A percentile compares a stretch with the other conserved stretches of the same genome.
Conservation (phyloP, 305 asterid species). For the Plantago lanceolata region DNA sequence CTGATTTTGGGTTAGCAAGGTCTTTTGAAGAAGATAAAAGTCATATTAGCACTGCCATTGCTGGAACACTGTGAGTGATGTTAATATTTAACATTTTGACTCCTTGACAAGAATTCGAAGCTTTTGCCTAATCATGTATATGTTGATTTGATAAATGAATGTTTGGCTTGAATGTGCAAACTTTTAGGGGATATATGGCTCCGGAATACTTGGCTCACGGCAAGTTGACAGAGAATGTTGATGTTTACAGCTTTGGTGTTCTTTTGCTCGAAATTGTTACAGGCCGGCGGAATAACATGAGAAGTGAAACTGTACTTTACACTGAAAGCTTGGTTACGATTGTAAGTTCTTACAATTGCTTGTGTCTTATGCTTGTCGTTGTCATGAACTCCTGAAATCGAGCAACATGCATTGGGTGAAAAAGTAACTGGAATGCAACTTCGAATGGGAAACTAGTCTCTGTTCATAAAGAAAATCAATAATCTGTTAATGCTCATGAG, state of each 20-base stretch:
- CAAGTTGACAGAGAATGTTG: conserved; percentile 69
- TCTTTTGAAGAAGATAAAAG: conserved; percentile 74
- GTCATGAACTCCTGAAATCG: background rate
- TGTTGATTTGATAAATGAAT: background rate
- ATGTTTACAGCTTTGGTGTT: conserved; percentile 83
- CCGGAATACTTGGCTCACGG: conserved; percentile 91
- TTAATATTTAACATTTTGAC: too few species aligned
- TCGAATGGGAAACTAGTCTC: too few species aligned
- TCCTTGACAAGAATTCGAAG: too few species aligned
- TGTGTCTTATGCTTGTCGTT: background rate
- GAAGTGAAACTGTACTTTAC: conserved; percentile 51
- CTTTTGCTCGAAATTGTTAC: conserved; percentile 70
- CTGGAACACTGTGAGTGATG: conserved; percentile 76
- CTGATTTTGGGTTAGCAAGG: conserved; percentile 89
- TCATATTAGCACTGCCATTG: conserved; percentile 83
- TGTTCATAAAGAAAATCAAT: too few species aligned
- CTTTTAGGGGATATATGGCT: conserved; percentile 87
- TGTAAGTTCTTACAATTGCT: conserved; percentile 36
- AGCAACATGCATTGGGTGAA: too few species aligned
- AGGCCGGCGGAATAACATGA: conserved; percentile 63
- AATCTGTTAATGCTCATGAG: too few species aligned
- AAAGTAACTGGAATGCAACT: too few species aligned
- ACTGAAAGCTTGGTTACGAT: conserved; percentile 51
- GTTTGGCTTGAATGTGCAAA: background rate
- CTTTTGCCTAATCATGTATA: background rate